Evolutionary conservation across 1,284 basidiomycete genomes (phyloP).

Genomic region (Peniophora sp.): DNA sequence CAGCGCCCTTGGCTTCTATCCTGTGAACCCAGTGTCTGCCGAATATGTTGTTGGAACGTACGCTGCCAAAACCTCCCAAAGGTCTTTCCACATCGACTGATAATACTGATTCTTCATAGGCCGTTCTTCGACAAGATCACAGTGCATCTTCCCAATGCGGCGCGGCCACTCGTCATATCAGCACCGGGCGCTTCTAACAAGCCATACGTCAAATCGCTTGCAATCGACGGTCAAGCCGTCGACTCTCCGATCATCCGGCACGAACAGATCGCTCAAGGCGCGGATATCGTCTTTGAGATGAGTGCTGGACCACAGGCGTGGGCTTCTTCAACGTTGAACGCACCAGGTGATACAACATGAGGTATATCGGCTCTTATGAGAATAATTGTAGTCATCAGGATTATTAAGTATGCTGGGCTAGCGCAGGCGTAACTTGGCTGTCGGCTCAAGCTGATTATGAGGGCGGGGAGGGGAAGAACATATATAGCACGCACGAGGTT

Average conservation of each 20-base stretch:
- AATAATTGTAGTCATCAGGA: no score
- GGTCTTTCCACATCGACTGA: background rate
- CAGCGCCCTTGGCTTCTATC: slow-evolving; percentile 77
- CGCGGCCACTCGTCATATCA: slow-evolving; percentile 36
- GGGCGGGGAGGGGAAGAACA: no score
- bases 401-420: no score
- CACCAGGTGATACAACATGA: no score
- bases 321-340: slow-evolving; percentile 17
- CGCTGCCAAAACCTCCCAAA: slow-evolving; percentile 16
- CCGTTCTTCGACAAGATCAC: slow-evolving; percentile 64
- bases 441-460: no score
- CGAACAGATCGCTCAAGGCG: slow-evolving; percentile 47
- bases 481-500: no score
- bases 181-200: slow-evolving; percentile 46
- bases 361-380: no score
- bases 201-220: slow-evolving; percentile 52
- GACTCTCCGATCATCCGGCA: slow-evolving; percentile 46
- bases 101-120: slow-evolving; percentile 20
- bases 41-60: slow-evolving; percentile 70
- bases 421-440: no score
- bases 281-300: slow-evolving; percentile 60
- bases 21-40: slow-evolving; percentile 73
- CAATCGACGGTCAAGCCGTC: slow-evolving; percentile 39
- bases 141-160: slow-evolving; percentile 41
- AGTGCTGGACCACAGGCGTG: slow-evolving; percentile 36